Base-by-base conservation (phyloP, 805 yeast genomes). In the Spathaspora boniae region DNA sequence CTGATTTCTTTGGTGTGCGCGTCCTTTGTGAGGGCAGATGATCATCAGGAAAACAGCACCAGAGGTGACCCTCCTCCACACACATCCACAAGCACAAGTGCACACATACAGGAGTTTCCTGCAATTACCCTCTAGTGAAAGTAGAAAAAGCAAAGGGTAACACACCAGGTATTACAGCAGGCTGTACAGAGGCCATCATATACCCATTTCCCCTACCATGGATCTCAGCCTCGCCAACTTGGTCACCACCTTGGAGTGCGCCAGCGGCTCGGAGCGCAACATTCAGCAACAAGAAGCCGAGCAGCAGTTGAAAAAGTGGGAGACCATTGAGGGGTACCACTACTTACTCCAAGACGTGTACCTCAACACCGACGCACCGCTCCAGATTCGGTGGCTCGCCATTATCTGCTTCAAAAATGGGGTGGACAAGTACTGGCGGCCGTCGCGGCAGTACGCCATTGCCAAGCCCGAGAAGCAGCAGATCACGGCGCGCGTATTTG, bases 381-480 rank as follows among this genome's bases (percentile, higher is more conserved):
- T 82, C 20, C 85, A 83, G 40, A 65, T 78, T 6, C 68, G 98
- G 49, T 88, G 96, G 95, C 63, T 89, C 17, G 88, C 95, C 0
- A 71, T 87, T 2, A 91, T 91, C 27, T 84, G 83, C 44, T 78
- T 91, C 58, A 91, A 93, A 52, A 91, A 91, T 56, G 94, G 94
- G 2, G 68, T 87, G 15, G 95, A 86, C 12, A 78, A 75, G 51
- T 78, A 77, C 50, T 91, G 98, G 98, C 68, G 96, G 40, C 66
- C 81, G 1, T 68, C 86, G 0, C 68, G 86, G 14, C 60, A 68
- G 22, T 62, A 75, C 50, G 65, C 69, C 16, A 69, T 69, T 16
- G 45, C 70, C 2, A 72, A 70, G 31, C 86, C 82, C 12, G 97
- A 88, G 50, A 91, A 88, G 53, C 41, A 42, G 0, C 75, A 72